Evolutionary conservation across 352 stramenopile genomes (phyloP).

Genomic region (Phytopythium helicoides): DNA sequence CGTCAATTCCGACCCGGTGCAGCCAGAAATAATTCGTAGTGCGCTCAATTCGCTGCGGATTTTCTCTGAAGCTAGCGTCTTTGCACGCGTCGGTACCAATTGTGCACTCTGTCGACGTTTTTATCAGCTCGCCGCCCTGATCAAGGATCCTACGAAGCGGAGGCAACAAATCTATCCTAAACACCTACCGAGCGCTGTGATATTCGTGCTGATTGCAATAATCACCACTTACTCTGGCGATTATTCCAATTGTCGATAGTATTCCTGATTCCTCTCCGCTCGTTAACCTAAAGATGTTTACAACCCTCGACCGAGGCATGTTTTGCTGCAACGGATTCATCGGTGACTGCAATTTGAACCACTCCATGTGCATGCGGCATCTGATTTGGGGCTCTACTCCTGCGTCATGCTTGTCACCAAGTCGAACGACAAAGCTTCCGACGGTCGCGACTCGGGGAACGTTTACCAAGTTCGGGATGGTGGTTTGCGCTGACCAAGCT

Average conservation of each 20-base stretch:
- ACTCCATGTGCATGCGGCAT: conserved; percentile 4
- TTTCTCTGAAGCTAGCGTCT: conserved; percentile 16
- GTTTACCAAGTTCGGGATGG: conserved; percentile 16
- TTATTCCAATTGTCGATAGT: not conserved
- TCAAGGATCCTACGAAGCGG: conserved; percentile 5
- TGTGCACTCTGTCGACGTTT: conserved; percentile 20
- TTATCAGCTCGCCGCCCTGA: conserved; percentile 4
- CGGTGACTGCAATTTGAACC: conserved; percentile 8
- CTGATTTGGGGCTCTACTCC: not conserved
- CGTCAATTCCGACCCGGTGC: conserved; percentile 18
- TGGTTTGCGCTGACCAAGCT: conserved; percentile 17
- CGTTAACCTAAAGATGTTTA: conserved; percentile 1
- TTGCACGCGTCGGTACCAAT: conserved; percentile 27
- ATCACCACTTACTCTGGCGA: not conserved
- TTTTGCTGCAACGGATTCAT: conserved; percentile 19
- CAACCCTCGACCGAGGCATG: not conserved
- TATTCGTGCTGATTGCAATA: conserved; percentile 10
- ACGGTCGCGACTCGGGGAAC: conserved; percentile 15
- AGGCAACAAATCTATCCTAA: conserved; percentile 12
- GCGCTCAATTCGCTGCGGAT: conserved; percentile 33
- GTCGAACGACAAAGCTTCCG: conserved; percentile 1
- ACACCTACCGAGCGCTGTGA: conserved; percentile 1
- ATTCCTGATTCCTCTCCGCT: conserved; percentile 10
- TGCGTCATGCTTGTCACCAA: not conserved
- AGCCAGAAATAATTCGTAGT: conserved; percentile 22